phyloP scores from a whole-genome alignment of 208 protist species.

The Willaertia magna region DNA sequence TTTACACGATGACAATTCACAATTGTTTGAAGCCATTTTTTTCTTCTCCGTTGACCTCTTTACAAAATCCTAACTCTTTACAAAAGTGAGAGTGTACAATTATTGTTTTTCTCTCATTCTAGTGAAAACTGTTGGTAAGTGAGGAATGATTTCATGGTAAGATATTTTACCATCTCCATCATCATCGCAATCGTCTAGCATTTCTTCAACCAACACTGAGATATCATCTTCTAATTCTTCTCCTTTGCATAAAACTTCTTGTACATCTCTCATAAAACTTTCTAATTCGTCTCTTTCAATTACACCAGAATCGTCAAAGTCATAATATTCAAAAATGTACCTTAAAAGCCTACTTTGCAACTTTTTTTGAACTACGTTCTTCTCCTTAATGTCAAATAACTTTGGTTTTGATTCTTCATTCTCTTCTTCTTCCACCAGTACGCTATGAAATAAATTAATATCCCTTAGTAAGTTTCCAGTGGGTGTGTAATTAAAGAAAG shows the following conservation, averaged over 20 bases:
- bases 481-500: not conserved
- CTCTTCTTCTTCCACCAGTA: not conserved
- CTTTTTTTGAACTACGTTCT: not conserved
- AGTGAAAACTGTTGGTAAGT: not conserved
- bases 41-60: too few relatives aligned
- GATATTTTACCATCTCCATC: not conserved
- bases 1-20: too few relatives aligned
- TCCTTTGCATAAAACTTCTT: not conserved
- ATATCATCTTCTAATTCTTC: not conserved
- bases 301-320: not conserved
- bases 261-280: not conserved
- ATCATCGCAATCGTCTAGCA: not conserved
- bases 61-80: too few relatives aligned
- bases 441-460: not conserved
- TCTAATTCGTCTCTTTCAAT: not conserved
- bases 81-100: too few relatives aligned
- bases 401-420: not conserved
- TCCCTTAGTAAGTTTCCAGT: not conserved
- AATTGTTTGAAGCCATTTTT: too few relatives aligned
- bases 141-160: not conserved
- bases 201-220: not conserved
- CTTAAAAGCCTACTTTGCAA: not conserved
- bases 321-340: not conserved
- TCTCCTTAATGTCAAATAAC: not conserved
- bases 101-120: not conserved